These are phyloP conservation scores for Cymodocea nodosa DNA, from an alignment of 116 monocot genomes.

Conservation along the genomic window DNA sequence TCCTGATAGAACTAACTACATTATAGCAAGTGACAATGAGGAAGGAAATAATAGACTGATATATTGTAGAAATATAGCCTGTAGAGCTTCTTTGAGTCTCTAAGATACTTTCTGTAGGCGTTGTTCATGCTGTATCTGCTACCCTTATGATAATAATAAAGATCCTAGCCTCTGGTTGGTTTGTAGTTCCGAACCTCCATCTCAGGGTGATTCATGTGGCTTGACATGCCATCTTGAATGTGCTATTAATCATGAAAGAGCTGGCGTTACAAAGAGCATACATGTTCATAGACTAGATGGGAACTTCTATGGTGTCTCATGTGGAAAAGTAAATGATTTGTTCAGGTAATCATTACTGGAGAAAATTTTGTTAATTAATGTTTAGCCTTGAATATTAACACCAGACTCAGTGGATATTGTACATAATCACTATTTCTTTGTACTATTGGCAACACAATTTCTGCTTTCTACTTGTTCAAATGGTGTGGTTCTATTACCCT, in stretches of 20 bases:
- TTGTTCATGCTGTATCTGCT: conserved; percentile 55
- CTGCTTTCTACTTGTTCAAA: too few species aligned
- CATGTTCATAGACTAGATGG: conserved; percentile 29
- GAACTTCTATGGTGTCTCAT: conserved; percentile 37
- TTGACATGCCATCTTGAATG: conserved; percentile 51
- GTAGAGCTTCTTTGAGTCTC: conserved; percentile 22
- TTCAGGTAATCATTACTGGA: conserved; percentile 32
- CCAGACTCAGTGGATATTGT: too few species aligned
- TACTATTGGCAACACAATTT: too few species aligned
- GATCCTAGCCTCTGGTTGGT: conserved; percentile 64
- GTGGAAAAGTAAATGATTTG: conserved; percentile 52
- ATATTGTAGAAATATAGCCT: conserved; percentile 44
- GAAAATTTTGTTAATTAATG: not conserved
- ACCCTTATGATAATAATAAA: conserved; percentile 50
- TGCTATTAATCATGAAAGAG: conserved; percentile 30
- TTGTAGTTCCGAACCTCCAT: conserved; percentile 29
- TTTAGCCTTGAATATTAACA: not conserved
- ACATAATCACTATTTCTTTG: too few species aligned
- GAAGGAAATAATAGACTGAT: not conserved
- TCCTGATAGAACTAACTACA: conserved; percentile 13
- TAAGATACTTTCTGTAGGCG: conserved; percentile 32
- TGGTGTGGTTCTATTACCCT: too few species aligned
- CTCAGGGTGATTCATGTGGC: conserved; percentile 25
- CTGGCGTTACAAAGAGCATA: conserved; percentile 21
- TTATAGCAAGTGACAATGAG: not conserved